Base-by-base conservation (phyloP, 2,329 filamentous ascomycete genomes). In the Sodiomyces alkalinus region DNA sequence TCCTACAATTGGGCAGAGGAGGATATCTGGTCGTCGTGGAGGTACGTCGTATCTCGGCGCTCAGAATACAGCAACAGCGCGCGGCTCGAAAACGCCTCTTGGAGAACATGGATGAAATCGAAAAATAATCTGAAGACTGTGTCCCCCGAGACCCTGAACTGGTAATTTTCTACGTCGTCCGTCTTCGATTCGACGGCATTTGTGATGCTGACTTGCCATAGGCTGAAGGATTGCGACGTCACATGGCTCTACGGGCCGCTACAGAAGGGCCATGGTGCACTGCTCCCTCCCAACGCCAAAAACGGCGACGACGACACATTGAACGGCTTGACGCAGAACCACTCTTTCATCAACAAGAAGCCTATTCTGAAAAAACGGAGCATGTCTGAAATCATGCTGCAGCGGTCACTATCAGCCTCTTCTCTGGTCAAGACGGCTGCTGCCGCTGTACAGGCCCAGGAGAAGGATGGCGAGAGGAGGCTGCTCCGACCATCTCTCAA, bases 11-110 rank as follows among this genome's bases (percentile, higher is more conserved):
- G 87, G 82, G 74, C 70, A 37, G 85, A 94, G 53, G 86, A 96
- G 51, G 87, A 98, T 52, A 92, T 96, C 16, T 96, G 86, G 86
- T 78, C 81, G 5, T 94, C 87, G 2, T 96, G 90, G 90, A 76
- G 85, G 47, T 90, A 92, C 48, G 82, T 96, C 41, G 74, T 86
- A 11, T 76, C 80, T 17, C 80, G 82, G 43, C 67, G 78, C 42
- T 74, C 73, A 34, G 69, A 81, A 29, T 92, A 92, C 39, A 74
- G 72, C 41, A 87, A 94, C 49, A 71, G 79, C 19, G 76, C 75
- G 19, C 67, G 90, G 27, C 55, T 96, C 17, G 90, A 96, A 52
- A 96, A 98, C 52, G 90, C 90, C 3, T 93, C 85, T 1, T 98
- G 90, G 90, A 70, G 90, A 48, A 90, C 85, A 1, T 96, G 90